Percentiles rank a stretch among this genome's conserved stretches.
phyloP scores from a whole-genome alignment of 2,329 filamentous ascomycete genomes.

The Salinomyces thailandicus region DNA sequence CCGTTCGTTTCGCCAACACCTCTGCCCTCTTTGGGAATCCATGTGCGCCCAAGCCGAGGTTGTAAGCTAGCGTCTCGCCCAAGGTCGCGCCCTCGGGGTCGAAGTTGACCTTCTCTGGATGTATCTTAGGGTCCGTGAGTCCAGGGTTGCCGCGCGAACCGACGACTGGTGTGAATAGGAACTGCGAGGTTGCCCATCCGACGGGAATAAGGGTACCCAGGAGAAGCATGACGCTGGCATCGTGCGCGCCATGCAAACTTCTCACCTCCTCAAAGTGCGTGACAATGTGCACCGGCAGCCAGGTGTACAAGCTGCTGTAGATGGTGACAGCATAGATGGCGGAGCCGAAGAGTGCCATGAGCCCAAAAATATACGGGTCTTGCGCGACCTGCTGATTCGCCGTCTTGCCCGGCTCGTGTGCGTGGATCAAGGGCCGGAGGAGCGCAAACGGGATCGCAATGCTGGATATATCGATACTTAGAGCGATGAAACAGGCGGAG shows the following conservation, averaged over 20 bases:
- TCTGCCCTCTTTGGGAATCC: constrained; percentile 58
- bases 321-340: constrained; percentile 66
- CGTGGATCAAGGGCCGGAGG: constrained; percentile 55
- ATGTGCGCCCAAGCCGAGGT: constrained; percentile 49
- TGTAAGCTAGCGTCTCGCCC: constrained; percentile 59
- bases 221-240: constrained; percentile 39
- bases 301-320: constrained; percentile 58
- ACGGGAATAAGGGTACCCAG: constrained; percentile 46
- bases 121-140: constrained; percentile 13
- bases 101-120: constrained; percentile 43
- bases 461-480: constrained; percentile 58
- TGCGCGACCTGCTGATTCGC: constrained; percentile 41
- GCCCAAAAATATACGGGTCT: constrained; percentile 51
- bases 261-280: constrained; percentile 63
- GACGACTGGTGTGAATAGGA: constrained; percentile 64
- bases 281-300: constrained; percentile 62
- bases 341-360: constrained; percentile 58
- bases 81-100: constrained; percentile 56
- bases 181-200: constrained; percentile 61
- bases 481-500: constrained; percentile 49
- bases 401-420: constrained; percentile 45
- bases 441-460: constrained; percentile 64
- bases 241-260: constrained; percentile 57
- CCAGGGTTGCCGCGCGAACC: constrained; percentile 27
- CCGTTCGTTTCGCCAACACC: constrained; percentile 46